phyloP scores from a whole-genome alignment of 1,284 basidiomycete genomes.

The Boletellus deceptivus region DNA sequence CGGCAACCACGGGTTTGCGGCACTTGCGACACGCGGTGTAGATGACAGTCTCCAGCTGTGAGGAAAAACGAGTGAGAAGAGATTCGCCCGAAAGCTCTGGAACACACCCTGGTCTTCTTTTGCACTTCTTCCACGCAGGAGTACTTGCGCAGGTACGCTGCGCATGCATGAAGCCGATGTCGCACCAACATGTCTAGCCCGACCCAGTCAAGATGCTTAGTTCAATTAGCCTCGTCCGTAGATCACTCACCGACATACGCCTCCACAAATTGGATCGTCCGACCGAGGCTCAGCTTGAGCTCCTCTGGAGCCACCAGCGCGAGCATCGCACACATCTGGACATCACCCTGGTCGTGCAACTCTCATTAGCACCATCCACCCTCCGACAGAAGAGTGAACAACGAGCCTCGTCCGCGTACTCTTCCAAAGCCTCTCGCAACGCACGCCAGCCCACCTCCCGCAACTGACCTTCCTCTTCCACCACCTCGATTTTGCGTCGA shows the following conservation, averaged over 20 bases:
- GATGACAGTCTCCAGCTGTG: conserved; percentile 64
- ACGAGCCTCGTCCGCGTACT: conserved; percentile 60
- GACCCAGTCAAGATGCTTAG: neutral
- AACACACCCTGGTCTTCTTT: conserved; percentile 48
- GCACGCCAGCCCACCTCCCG: conserved; percentile 56
- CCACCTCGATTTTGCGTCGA: conserved; percentile 43
- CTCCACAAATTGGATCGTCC: conserved; percentile 58
- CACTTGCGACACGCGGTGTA: conserved; percentile 67
- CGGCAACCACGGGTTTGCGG: conserved; percentile 50
- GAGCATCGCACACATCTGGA: conserved; percentile 74
- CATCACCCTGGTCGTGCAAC: conserved; percentile 52
- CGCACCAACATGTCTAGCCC: conserved; percentile 58
- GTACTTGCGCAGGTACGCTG: conserved; percentile 71
- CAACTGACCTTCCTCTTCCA: conserved; percentile 50
- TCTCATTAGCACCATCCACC: too few relatives aligned
- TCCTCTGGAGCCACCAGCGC: conserved; percentile 57
- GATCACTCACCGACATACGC: conserved; percentile 59
- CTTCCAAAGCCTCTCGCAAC: conserved; percentile 54
- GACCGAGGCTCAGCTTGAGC: conserved; percentile 43
- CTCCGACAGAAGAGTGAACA: too few relatives aligned
- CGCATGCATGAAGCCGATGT: conserved; percentile 56
- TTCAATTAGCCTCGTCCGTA: neutral
- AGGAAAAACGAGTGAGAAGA: neutral
- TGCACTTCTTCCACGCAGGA: conserved; percentile 49
- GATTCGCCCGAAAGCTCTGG: neutral